Conservation (phyloP, 2,329 filamentous ascomycete genomes). For the Cladophialophora yegresii region DNA sequence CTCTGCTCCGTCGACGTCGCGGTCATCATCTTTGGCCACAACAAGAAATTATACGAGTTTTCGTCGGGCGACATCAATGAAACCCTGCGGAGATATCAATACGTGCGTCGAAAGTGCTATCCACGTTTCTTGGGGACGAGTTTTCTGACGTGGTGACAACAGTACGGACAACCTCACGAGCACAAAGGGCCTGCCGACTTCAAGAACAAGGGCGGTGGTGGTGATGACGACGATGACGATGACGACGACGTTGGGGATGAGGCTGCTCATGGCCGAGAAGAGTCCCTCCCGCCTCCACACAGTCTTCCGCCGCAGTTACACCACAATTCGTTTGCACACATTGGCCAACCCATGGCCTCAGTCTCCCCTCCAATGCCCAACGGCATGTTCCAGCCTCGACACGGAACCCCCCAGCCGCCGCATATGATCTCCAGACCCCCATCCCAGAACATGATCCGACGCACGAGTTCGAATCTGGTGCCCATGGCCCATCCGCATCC, state of each 20-base stretch:
- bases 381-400: constrained; percentile 70
- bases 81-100: constrained; percentile 83
- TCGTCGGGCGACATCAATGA: constrained; percentile 93
- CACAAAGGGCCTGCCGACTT: constrained; percentile 96
- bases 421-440: constrained; percentile 69
- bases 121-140: background rate
- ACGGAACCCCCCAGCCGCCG: constrained; percentile 79
- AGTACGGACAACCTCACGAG: constrained; percentile 93
- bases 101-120: constrained; percentile 61
- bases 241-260: constrained; percentile 62
- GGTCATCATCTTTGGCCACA: constrained; percentile 97
- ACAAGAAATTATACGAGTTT: constrained; percentile 99
- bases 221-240: constrained; percentile 77
- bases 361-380: constrained; percentile 86
- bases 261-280: constrained; percentile 67
- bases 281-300: constrained; percentile 55
- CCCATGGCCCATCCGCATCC: constrained; percentile 63
- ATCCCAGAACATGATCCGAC: constrained; percentile 77
- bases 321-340: constrained; percentile 71
- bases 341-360: constrained; percentile 79
- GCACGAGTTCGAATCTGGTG: constrained; percentile 72
- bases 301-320: constrained; percentile 64
- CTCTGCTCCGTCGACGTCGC: constrained; percentile 98
- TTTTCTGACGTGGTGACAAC: constrained; percentile 22
- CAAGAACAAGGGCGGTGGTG: constrained; percentile 67